phyloP scores from a whole-genome alignment of 1,139 yeast species.

The Candida gigantensis region DNA sequence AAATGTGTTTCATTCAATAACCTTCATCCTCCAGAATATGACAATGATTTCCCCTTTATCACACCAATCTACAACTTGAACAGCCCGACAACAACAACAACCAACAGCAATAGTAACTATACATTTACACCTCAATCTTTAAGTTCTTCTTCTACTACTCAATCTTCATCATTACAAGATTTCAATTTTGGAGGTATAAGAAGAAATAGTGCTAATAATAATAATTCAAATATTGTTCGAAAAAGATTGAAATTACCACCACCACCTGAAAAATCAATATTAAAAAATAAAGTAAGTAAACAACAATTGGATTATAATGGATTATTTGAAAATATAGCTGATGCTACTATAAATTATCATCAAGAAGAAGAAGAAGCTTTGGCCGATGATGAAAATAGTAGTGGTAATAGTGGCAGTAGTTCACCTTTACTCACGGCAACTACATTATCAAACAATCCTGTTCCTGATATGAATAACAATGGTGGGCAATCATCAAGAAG shows the following conservation, averaged over 20 bases:
- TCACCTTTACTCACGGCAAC: constrained; percentile 3
- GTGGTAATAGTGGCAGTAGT: background rate
- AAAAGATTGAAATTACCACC: constrained; percentile 22
- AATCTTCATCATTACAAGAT: background rate
- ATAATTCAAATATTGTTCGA: background rate
- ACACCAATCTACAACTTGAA: constrained; percentile 12
- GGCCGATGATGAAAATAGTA: constrained; percentile 12
- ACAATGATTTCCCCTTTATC: constrained; percentile 9
- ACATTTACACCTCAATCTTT: constrained; percentile 3
- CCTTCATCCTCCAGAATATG: constrained; percentile 31
- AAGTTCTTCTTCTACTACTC: background rate
- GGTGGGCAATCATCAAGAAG: constrained; percentile 27
- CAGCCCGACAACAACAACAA: constrained; percentile 1
- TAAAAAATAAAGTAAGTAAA: constrained; percentile 39
- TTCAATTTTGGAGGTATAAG: constrained; percentile 1
- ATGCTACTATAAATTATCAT: constrained; percentile 23
- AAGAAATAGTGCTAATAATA: constrained; percentile 2
- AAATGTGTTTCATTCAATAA: constrained; percentile 50
- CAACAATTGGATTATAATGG: constrained; percentile 31
- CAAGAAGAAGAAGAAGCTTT: constrained; percentile 14
- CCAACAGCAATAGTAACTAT: constrained; percentile 3
- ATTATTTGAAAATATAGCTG: constrained; percentile 26
- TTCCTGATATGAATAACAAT: constrained; percentile 7
- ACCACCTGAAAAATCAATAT: constrained; percentile 41
- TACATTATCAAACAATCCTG: background rate